These are phyloP conservation scores for Nemania sp. DNA, from an alignment of 2,329 filamentous ascomycete species.

Conservation along the genomic window DNA sequence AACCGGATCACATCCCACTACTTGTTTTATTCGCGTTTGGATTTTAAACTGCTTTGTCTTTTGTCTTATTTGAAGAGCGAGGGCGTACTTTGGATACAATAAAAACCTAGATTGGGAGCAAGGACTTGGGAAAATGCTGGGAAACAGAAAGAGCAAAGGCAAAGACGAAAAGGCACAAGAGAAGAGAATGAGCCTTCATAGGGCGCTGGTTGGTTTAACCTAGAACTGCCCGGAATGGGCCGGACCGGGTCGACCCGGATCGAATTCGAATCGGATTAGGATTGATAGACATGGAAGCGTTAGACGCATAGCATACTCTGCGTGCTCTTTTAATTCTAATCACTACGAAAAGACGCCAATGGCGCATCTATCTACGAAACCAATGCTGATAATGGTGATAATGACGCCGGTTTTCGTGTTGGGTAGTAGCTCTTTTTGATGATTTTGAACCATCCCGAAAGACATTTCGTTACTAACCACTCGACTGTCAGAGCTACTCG, in stretches of 20 bases:
- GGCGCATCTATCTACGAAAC: constrained; percentile 2
- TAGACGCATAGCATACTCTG: constrained; percentile 26
- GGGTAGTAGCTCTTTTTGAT: neutral
- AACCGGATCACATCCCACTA: neutral
- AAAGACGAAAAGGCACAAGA: neutral
- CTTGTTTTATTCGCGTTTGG: neutral
- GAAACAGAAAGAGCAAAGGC: neutral
- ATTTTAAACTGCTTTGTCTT: constrained; percentile 9
- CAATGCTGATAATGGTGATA: neutral
- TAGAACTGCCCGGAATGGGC: neutral
- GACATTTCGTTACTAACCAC: neutral
- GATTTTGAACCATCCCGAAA: neutral
- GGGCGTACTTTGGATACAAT: constrained; percentile 12
- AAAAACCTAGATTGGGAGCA: neutral
- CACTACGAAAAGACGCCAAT: constrained; percentile 13
- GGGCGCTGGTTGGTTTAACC: neutral
- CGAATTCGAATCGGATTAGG: constrained; percentile 2
- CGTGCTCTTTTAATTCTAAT: constrained; percentile 25
- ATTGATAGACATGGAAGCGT: constrained; percentile 16
- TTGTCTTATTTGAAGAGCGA: neutral
- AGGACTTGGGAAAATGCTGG: neutral
- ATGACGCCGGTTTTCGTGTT: neutral
- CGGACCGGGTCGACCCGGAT: neutral
- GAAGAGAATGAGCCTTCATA: neutral
- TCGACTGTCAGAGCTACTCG: neutral